Evolutionary conservation across 2,329 filamentous ascomycete genomes (phyloP), one percentile per base, ranked within the genome.

Genomic region (Epichloe hybrida): DNA sequence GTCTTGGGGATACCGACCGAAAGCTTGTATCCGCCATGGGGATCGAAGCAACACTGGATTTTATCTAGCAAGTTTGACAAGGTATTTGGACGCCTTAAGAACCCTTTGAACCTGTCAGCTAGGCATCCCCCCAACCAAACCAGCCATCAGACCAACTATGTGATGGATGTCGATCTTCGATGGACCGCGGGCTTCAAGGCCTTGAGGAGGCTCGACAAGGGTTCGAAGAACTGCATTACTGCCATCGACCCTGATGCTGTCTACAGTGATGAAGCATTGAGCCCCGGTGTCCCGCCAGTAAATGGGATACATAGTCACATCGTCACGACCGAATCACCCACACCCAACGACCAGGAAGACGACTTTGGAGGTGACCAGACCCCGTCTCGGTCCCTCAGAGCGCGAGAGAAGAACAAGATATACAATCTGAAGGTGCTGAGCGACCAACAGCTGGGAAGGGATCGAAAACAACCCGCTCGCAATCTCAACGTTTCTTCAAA

Each of bases 341-440:
- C 59, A 5, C 59, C 63, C 3, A 66, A 70, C 37, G 69, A 74
- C 15, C 64, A 67, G 5, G 72, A 73, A 31, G 74, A 74, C 37
- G 69, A 71, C 8, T 54, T 59, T 6, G 69, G 73, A 21, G 71
- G 72, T 27, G 73, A 75, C 17, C 64, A 69, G 13, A 79, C 76
- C 2, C 75, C 76, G 0, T 76, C 69, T 49, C 71, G 76, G 52
- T 72, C 73, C 1, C 62, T 78, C 17, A 70, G 77, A 42, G 64
- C 66, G n/a, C 70, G 77, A 49, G 69, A 64, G 17, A 67, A 66
- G 41, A 72, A 71, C 51, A 74, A 75, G 53, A 70, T 72, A 21
- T 83, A 83, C 59, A 83, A 83, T 55, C 62, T 82, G 38, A 81
- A 80, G 59, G 67, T 74, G 12, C 64, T 82, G 15, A 81, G 74